Conservation (phyloP, 192 early-diverging fungal species). For the Chytriomyces sp. region DNA sequence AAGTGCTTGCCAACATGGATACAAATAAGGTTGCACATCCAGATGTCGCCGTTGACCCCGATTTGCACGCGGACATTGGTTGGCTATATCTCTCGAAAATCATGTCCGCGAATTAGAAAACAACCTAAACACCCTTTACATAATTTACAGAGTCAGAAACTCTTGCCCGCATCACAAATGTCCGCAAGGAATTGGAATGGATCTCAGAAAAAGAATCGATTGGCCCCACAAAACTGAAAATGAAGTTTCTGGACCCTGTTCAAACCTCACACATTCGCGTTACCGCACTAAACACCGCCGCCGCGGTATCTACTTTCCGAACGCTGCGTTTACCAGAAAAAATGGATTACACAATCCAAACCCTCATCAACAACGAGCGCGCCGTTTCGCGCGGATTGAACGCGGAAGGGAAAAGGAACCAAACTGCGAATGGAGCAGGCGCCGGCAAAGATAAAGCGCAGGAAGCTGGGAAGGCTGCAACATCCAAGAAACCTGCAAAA, state of each 20-base stretch:
- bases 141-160: constrained; percentile 43
- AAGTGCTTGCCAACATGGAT: constrained; percentile 55
- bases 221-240: constrained; percentile 59
- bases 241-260: constrained; percentile 58
- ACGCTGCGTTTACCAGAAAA: constrained; percentile 52
- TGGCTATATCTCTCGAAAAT: no score
- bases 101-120: not conserved
- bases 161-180: constrained; percentile 45
- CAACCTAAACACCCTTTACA: not conserved
- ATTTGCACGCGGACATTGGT: constrained; percentile 56
- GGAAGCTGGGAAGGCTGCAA: not conserved
- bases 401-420: not conserved
- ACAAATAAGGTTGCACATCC: constrained; percentile 26
- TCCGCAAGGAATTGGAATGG: constrained; percentile 65
- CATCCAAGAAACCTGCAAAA: not conserved
- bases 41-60: constrained; percentile 49
- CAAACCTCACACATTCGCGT: constrained; percentile 57
- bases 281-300: constrained; percentile 43
- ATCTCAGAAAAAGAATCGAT: constrained; percentile 60
- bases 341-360: constrained; percentile 42
- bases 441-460: constrained; percentile 1
- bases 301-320: constrained; percentile 57
- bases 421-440: not conserved
- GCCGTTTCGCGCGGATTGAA: not conserved
- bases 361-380: constrained; percentile 18